Percentiles rank a stretch among this genome's conserved stretches.
Conservation (phyloP, 441 rosid genomes). For the Populus hybrid region DNA sequence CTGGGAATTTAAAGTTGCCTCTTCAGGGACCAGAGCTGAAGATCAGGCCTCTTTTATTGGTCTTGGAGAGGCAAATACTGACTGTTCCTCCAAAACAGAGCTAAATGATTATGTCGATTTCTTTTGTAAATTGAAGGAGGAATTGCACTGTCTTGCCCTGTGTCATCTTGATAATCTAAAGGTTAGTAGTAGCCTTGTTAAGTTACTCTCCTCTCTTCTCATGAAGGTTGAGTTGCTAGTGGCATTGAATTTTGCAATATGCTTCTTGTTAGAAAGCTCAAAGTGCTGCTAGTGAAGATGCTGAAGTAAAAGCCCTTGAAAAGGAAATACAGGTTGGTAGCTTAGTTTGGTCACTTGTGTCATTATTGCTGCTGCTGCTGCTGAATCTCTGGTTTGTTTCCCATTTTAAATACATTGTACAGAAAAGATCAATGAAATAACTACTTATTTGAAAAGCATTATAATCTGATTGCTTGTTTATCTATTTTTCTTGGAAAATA, state of each 20-base stretch:
- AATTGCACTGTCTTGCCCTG: slow-evolving; percentile 32
- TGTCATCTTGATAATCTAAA: slow-evolving; percentile 47
- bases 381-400: background rate
- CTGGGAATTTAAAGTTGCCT: slow-evolving; percentile 66
- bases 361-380: background rate
- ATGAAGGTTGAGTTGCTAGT: slow-evolving; percentile 9
- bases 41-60: slow-evolving; percentile 18
- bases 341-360: slow-evolving; percentile 12
- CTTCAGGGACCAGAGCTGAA: slow-evolving; percentile 30
- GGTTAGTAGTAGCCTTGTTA: slow-evolving; percentile 34
- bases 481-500: background rate
- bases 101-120: slow-evolving; percentile 38
- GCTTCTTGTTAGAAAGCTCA: slow-evolving; percentile 40
- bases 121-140: slow-evolving; percentile 51
- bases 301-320: slow-evolving; percentile 32
- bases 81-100: slow-evolving; percentile 22
- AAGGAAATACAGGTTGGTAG: slow-evolving; percentile 58
- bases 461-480: background rate
- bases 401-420: background rate
- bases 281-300: slow-evolving; percentile 37
- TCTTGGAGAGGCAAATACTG: slow-evolving; percentile 24
- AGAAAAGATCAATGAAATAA: background rate
- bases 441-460: background rate
- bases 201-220: background rate
- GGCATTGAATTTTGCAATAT: slow-evolving; percentile 27